Base-by-base conservation (phyloP, 768 basidiomycete genomes). In the Rhizopogon salebrosus region DNA sequence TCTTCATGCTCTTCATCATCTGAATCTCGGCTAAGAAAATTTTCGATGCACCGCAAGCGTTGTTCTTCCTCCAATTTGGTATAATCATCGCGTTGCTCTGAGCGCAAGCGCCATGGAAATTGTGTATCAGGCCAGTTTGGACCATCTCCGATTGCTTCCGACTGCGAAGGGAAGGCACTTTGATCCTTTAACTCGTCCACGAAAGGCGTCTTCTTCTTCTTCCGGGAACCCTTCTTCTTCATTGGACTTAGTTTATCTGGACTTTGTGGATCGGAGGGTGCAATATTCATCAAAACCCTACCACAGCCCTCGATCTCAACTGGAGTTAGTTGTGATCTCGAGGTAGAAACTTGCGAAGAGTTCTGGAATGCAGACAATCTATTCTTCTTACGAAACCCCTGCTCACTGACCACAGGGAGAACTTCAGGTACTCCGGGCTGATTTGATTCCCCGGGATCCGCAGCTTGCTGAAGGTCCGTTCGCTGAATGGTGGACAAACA, bases 51-150 rank as follows among this genome's bases (percentile, higher is more conserved):
- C 54, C 73, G 73, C 62, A 89, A 60, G 48, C 82, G 77, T 61
- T 86, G 82, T 59, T 78, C 79, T 58, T 82, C 74, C 61, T 83
- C 77, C 27, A 75, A 74, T 60, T 77, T 79, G 22, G 74, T 73
- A 41, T 74, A 57, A 45, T 82, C 79, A 22, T 72, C 70, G 29
- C 78, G 75, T 63, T 84, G 78, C 56, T 80, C 75, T n/a, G 71
- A 74, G 50, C 83, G 74, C 57, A 84, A 63, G 45, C 78, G 78
- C 90, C 89, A 92, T 20, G 90, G 89, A 61, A 90, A 91, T 66
- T 83, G 82, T 7, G 73, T 58, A 60, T 92, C 90, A 6, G 84
- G 85, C 89, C 90, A 92, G 62, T 88, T 84, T 9, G 88, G 86
- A 49, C 69, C 77, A 34, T 79, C 77, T 2, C 63, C 43, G 4